Evolutionary conservation across 2,329 filamentous ascomycete species (phyloP).

Genomic region (Dactylellina cionopaga): DNA sequence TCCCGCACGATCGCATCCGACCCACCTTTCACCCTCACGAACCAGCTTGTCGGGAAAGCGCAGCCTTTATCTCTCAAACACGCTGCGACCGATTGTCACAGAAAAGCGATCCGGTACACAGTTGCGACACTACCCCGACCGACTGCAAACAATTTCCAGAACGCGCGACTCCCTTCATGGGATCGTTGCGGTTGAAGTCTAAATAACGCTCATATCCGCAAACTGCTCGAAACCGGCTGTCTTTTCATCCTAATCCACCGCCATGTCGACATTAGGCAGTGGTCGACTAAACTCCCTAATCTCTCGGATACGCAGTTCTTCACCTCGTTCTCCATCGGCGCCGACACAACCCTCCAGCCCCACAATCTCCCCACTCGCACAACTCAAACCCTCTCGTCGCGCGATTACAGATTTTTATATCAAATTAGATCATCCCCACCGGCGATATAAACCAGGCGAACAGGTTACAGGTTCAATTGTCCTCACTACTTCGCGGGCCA

Average conservation of each 20-base stretch:
- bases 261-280: constrained; percentile 30
- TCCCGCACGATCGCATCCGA: too few relatives aligned
- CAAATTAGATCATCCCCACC: constrained; percentile 78
- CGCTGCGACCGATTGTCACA: constrained; percentile 12
- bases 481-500: constrained; percentile 76
- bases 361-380: constrained; percentile 21
- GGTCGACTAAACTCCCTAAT: constrained; percentile 39
- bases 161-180: constrained; percentile 51
- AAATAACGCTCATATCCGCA: background rate
- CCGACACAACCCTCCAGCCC: constrained; percentile 18
- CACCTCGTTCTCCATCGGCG: constrained; percentile 30
- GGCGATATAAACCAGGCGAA: constrained; percentile 79
- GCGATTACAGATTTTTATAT: constrained; percentile 82
- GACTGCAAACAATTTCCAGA: constrained; percentile 18
- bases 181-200: constrained; percentile 41
- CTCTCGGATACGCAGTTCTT: constrained; percentile 43
- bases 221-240: too few relatives aligned
- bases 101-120: too few relatives aligned
- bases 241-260: constrained; percentile 15
- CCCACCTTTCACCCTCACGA: background rate
- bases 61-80: constrained; percentile 1
- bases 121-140: constrained; percentile 10
- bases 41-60: constrained; percentile 18
- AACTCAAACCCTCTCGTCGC: constrained; percentile 64
- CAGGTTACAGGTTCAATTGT: constrained; percentile 77